These are phyloP conservation scores for Aspergillus quadricinctus DNA, from an alignment of 2,329 filamentous ascomycete species.

Conservation along the genomic window DNA sequence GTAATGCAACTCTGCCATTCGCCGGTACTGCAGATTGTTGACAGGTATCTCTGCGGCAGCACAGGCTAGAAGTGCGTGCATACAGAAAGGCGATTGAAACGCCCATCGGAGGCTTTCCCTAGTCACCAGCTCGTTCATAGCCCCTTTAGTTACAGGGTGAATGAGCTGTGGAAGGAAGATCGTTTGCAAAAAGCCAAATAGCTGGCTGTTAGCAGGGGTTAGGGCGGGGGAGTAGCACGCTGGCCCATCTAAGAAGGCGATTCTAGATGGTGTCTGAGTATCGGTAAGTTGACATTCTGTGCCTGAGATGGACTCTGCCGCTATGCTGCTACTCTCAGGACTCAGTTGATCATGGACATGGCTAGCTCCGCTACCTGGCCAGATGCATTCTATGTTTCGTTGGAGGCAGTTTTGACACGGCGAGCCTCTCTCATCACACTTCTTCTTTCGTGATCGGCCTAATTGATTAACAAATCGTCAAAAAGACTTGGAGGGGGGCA, in stretches of 20 bases:
- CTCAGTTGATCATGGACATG: no score
- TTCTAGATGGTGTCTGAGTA: neutral
- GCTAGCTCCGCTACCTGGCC: constrained; percentile 1
- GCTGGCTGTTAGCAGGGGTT: constrained; percentile 3
- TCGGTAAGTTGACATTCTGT: neutral
- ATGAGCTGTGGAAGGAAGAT: constrained; percentile 21
- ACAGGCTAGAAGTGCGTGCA: constrained; percentile 22
- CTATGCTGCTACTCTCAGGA: no score
- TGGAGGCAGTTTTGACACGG: constrained; percentile 18
- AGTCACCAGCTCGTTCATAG: constrained; percentile 8
- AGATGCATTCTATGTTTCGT: constrained; percentile 13
- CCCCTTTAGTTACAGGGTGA: constrained; percentile 11
- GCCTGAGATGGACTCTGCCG: no score
- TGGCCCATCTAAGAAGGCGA: neutral
- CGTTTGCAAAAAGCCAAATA: constrained; percentile 19
- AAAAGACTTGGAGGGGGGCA: neutral
- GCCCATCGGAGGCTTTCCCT: constrained; percentile 13
- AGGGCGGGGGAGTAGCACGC: constrained; percentile 2
- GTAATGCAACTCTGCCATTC: constrained; percentile 15
- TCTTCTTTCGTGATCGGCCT: constrained; percentile 23
- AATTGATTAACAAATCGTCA: neutral
- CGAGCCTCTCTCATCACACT: constrained; percentile 19
- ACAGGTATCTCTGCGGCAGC: constrained; percentile 18
- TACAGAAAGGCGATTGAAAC: constrained; percentile 12
- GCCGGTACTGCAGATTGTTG: constrained; percentile 5